A percentile compares a stretch with the other conserved stretches of the same genome.
Evolutionary conservation across 2,329 filamentous ascomycete genomes (phyloP).

Genomic region (Fusarium anguioides): DNA sequence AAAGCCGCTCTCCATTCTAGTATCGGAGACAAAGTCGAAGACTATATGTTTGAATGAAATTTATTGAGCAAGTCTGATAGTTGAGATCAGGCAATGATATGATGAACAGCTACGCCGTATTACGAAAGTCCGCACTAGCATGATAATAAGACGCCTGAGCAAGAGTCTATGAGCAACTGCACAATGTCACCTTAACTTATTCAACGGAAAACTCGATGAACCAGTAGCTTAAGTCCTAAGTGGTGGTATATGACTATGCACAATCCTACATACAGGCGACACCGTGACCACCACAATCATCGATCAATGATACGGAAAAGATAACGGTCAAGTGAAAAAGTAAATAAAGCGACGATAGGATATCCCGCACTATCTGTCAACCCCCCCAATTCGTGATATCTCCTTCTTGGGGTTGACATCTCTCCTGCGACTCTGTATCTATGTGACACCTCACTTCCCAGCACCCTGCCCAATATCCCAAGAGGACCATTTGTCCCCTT

Average conservation of each 20-base stretch:
- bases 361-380: conserved; percentile 40
- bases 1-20: too few species aligned
- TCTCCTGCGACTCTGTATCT: conserved; percentile 19
- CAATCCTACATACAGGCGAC: conserved; percentile 48
- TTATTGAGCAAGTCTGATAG: background rate
- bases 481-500: conserved; percentile 31
- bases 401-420: conserved; percentile 24
- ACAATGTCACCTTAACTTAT: background rate
- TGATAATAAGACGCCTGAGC: background rate
- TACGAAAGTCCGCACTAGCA: background rate
- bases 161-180: background rate
- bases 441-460: conserved; percentile 35
- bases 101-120: too few species aligned
- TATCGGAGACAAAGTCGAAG: background rate
- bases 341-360: conserved; percentile 48
- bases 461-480: conserved; percentile 39
- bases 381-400: conserved; percentile 26
- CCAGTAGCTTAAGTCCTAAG: conserved; percentile 28
- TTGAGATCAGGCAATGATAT: background rate
- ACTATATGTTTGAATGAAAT: background rate
- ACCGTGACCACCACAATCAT: conserved; percentile 35
- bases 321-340: conserved; percentile 43
- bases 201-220: conserved; percentile 1
- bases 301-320: conserved; percentile 38
- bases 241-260: conserved; percentile 46